phyloP scores from a whole-genome alignment of 2,329 filamentous ascomycete species.

The Elsinoe batatas region DNA sequence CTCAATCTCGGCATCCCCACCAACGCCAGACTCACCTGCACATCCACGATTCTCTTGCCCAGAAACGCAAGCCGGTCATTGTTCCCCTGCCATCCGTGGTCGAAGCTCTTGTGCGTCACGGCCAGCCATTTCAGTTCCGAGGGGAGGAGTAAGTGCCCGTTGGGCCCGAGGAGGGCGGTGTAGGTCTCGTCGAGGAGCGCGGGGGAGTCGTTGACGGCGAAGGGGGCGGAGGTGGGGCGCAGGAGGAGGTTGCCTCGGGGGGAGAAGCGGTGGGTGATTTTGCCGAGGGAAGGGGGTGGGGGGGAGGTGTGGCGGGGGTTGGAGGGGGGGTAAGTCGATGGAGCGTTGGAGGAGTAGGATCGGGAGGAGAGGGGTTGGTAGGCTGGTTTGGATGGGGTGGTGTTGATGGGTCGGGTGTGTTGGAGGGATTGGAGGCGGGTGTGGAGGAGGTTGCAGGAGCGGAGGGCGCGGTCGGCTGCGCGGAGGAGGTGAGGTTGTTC shows the following conservation, averaged over 20 bases:
- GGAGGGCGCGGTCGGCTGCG: slow-evolving; percentile 23
- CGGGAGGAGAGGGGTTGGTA: slow-evolving; percentile 18
- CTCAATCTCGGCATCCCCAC: slow-evolving; percentile 30
- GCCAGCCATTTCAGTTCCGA: slow-evolving; percentile 96
- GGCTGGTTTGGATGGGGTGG: slow-evolving; percentile 11
- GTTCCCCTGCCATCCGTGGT: slow-evolving; percentile 86
- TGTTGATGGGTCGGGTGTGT: slow-evolving; percentile 12
- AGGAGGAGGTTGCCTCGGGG: slow-evolving; percentile 36
- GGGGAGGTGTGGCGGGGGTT: slow-evolving; percentile 19
- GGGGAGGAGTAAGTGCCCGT: slow-evolving; percentile 62
- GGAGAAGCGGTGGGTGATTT: slow-evolving; percentile 39
- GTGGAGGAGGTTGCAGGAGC: slow-evolving; percentile 21
- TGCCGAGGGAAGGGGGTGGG: slow-evolving; percentile 24
- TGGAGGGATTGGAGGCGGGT: slow-evolving; percentile 16
- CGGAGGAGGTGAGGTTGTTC: slow-evolving; percentile 12
- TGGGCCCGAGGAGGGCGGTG: slow-evolving; percentile 60
- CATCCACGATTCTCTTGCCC: slow-evolving; percentile 55
- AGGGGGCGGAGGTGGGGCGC: slow-evolving; percentile 47
- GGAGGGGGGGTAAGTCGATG: neutral
- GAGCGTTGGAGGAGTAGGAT: slow-evolving; percentile 22
- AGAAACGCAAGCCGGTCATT: slow-evolving; percentile 88
- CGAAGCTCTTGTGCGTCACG: slow-evolving; percentile 96
- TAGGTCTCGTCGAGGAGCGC: slow-evolving; percentile 66
- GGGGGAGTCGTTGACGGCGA: slow-evolving; percentile 54
- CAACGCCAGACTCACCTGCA: slow-evolving; percentile 56